Evolutionary conservation across 179 eudicot species (phyloP), one percentile per base, ranked within the genome.

Genomic region (Gypsophila paniculata): DNA sequence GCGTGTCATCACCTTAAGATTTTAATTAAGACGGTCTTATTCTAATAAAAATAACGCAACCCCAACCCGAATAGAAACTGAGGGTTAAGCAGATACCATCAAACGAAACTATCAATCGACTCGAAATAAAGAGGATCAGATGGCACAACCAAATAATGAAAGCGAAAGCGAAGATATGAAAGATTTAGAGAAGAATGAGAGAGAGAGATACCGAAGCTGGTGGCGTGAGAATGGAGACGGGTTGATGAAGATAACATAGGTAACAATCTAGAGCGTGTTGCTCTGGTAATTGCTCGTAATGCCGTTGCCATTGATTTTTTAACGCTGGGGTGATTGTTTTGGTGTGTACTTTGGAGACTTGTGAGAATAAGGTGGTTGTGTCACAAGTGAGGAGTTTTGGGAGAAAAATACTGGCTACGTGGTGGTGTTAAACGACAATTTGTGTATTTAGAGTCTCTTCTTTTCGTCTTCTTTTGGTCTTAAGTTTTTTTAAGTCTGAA

Each of bases 161-260:
- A 8, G 8, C 6, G 9, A 32, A 60, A 23, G 9, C 0, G 36
- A 52, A 39, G 10, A 0, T 10, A 8, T 0, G 36, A n/a, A 17
- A 9, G 0, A n/a, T n/a, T n/a, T n/a, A n/a, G 15, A 26, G 21
- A 68, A 14, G 23, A 23, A 10, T 59, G 15, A 25, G 52, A 72
- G 61, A 42, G 18, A 8, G 36, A 48, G 25, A 53, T 64, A 91
- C 98, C 98, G 54, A 94, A 91, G 81, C 99, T 94, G 38, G 97
- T 91, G 52, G 97, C 88, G 69, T 94, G 99, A 53, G 99, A 91
- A 72, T 94, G 99, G 75, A 89, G 82, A 72, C 72, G 70, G 73
- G 82, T 80, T 67, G 78, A 76, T 1, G 84, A 70, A 60, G 83
- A 65, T 17, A 76, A 73, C 55, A 66, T 46, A 12, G 90, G 88